phyloP scores from a whole-genome alignment of 345 rosid genomes.

The Melaleuca quinquenervia region DNA sequence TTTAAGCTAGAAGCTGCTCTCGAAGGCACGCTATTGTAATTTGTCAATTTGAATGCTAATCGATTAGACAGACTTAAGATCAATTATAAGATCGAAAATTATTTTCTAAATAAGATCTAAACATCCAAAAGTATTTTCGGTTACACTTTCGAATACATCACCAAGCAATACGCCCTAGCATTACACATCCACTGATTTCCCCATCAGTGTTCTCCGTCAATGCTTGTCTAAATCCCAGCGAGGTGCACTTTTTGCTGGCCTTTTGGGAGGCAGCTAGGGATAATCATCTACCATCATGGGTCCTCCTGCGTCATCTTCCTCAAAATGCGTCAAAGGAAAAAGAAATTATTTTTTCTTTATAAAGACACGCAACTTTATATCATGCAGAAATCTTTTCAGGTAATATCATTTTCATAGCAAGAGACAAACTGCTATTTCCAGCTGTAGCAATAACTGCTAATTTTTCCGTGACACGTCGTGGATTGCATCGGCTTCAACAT shows the following conservation, averaged over 20 bases:
- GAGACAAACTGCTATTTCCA: background rate
- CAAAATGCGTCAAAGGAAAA: background rate
- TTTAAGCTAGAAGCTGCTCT: background rate
- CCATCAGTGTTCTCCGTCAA: background rate
- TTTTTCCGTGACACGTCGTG: constrained; percentile 3
- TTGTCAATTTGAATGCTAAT: background rate
- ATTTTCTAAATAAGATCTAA: background rate
- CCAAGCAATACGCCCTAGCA: background rate
- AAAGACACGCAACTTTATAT: background rate
- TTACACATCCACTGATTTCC: background rate
- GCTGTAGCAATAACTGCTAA: background rate
- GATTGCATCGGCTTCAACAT: background rate
- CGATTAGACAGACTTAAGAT: background rate
- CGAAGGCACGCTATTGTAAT: background rate
- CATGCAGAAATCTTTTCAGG: background rate
- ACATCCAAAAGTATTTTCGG: background rate
- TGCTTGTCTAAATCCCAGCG: background rate
- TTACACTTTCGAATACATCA: background rate
- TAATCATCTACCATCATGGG: constrained; percentile 6
- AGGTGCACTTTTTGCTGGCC: constrained; percentile 20
- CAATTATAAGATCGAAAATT: too few relatives aligned
- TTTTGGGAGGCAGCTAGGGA: constrained; percentile 10
- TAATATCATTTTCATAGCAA: background rate
- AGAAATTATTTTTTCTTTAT: background rate
- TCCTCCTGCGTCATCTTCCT: background rate